Evolutionary conservation across 345 rosid species (phyloP).

Genomic region (Arabidopsis suecica): DNA sequence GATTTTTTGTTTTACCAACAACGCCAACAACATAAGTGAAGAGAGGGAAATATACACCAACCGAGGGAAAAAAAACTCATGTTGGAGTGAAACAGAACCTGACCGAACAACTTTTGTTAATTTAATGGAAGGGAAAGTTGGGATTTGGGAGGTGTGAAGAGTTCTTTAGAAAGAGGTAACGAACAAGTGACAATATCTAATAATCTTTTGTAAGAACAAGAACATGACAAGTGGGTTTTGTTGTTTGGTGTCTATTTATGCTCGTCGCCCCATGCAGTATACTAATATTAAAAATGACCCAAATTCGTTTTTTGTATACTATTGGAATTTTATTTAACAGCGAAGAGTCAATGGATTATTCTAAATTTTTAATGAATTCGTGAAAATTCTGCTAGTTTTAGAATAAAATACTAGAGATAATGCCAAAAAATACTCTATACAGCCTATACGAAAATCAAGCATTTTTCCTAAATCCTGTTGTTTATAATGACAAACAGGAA

Average conservation of each 20-base stretch:
- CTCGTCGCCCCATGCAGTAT: conserved; percentile 34
- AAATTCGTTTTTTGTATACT: background rate
- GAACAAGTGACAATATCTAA: conserved; percentile 35
- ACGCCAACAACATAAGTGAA: background rate
- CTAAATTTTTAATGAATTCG: background rate
- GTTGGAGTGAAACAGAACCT: background rate
- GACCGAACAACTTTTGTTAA: background rate
- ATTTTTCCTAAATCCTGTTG: background rate
- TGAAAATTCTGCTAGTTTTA: background rate
- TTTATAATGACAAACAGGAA: background rate
- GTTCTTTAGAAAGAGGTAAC: conserved; percentile 17
- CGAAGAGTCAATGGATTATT: conserved; percentile 13
- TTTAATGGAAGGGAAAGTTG: conserved; percentile 17
- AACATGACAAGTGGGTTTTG: conserved; percentile 41
- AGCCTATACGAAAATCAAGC: background rate
- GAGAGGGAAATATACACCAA: no score
- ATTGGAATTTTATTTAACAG: background rate
- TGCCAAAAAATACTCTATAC: background rate
- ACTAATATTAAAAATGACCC: conserved; percentile 14
- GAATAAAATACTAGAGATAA: background rate
- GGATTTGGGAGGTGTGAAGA: conserved; percentile 39
- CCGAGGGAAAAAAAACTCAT: background rate
- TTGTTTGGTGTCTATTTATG: background rate
- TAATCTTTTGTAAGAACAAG: conserved; percentile 28
- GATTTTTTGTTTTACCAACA: background rate